These are phyloP conservation scores for Penicillium soppii DNA, from an alignment of 495 filamentous ascomycete genomes.

Conservation along the genomic window DNA sequence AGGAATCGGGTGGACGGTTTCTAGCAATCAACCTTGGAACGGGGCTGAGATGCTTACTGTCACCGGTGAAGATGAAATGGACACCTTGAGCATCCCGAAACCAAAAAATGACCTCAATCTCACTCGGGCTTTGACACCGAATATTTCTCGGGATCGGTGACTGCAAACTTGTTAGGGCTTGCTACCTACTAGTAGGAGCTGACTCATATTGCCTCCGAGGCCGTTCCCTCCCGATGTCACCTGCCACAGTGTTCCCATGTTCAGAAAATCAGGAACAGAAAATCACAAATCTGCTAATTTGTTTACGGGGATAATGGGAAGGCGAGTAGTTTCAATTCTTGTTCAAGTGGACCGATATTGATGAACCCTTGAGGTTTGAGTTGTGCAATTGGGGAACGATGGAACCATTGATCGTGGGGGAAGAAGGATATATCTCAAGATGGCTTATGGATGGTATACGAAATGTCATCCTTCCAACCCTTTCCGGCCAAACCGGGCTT, in stretches of 20 bases:
- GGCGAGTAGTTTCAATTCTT: conserved; percentile 18
- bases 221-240: conserved; percentile 35
- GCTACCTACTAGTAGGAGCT: conserved; percentile 3
- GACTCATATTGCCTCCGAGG: conserved; percentile 2
- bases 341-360: conserved; percentile 6
- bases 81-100: conserved; percentile 2
- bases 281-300: not conserved
- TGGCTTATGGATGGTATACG: not conserved
- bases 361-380: not conserved
- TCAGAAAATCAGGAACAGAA: too few relatives aligned
- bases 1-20: conserved; percentile 3
- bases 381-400: not conserved
- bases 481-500: not conserved
- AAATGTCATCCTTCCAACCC: not conserved
- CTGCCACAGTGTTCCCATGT: conserved; percentile 14
- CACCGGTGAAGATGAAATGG: conserved; percentile 17
- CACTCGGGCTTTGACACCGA: conserved; percentile 14
- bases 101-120: not conserved
- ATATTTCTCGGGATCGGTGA: conserved; percentile 29
- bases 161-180: conserved; percentile 1
- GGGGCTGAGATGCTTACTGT: too few relatives aligned
- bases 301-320: conserved; percentile 28
- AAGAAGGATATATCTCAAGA: not conserved
- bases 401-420: conserved; percentile 4
- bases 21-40: not conserved